Conservation (phyloP, 768 basidiomycete genomes). For the Paxillus rubicundulus region DNA sequence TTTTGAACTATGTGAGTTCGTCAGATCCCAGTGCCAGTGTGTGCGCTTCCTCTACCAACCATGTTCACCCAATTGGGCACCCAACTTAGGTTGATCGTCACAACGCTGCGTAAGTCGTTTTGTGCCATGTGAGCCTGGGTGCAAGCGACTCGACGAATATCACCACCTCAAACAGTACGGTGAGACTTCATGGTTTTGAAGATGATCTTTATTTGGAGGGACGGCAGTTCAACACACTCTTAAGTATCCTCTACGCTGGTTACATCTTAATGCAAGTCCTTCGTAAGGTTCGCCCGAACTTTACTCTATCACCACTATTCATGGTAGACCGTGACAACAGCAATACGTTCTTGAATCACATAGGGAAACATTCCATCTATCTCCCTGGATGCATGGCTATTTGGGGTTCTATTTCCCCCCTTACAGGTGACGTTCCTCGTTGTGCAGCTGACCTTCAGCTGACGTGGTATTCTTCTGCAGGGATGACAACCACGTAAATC, state of each 20-base stretch:
- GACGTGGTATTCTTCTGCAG: conserved; percentile 18
- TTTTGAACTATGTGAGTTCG: conserved; percentile 33
- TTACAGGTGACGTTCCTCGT: conserved; percentile 42
- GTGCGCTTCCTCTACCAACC: neutral
- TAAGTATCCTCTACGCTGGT: conserved; percentile 68
- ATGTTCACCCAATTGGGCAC: neutral
- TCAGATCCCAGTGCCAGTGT: neutral
- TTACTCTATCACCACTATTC: neutral
- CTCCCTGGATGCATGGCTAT: conserved; percentile 64
- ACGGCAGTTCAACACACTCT: conserved; percentile 61
- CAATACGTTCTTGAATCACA: conserved; percentile 66
- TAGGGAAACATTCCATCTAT: conserved; percentile 68
- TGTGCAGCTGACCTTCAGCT: neutral
- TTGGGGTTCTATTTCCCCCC: conserved; percentile 62
- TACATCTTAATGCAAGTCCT: conserved; percentile 79
- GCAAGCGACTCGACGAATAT: neutral
- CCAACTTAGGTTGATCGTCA: conserved; percentile 61
- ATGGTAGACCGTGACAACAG: conserved; percentile 39
- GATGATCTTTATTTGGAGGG: conserved; percentile 61
- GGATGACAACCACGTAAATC: conserved; percentile 40
- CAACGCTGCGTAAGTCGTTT: conserved; percentile 53
- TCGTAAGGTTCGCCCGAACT: conserved; percentile 44
- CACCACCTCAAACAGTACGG: conserved; percentile 47
- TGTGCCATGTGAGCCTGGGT: neutral
- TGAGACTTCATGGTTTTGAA: conserved; percentile 70